phyloP scores from a whole-genome alignment of 2,329 filamentous ascomycete species.

The Penicillium sumatraense region DNA sequence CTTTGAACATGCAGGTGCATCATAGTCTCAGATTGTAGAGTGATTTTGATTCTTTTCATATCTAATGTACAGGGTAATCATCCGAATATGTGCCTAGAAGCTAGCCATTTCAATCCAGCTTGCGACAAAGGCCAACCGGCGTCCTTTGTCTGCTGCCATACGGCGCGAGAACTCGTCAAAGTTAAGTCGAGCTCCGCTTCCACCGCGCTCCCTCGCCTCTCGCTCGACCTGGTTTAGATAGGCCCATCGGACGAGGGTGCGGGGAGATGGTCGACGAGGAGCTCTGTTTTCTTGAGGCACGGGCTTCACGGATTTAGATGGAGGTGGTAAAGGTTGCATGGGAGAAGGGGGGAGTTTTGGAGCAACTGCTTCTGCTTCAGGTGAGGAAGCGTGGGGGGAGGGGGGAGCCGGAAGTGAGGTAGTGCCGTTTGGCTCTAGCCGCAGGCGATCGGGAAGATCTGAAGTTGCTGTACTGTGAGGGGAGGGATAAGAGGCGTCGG shows the following conservation, averaged over 20 bases:
- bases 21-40: not conserved
- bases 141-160: constrained; percentile 70
- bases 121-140: constrained; percentile 77
- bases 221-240: constrained; percentile 67
- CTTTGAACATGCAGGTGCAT: not conserved
- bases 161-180: constrained; percentile 79
- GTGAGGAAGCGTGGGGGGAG: constrained; percentile 34
- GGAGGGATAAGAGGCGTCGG: constrained; percentile 23
- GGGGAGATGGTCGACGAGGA: constrained; percentile 32
- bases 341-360: constrained; percentile 39
- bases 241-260: constrained; percentile 50
- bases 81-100: constrained; percentile 47
- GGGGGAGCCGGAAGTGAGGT: constrained; percentile 38
- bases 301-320: constrained; percentile 19
- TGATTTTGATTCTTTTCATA: not conserved
- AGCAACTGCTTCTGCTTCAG: constrained; percentile 39
- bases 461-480: constrained; percentile 21
- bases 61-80: constrained; percentile 13
- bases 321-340: constrained; percentile 38
- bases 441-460: constrained; percentile 38
- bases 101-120: constrained; percentile 84
- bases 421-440: constrained; percentile 42
- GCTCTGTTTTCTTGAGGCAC: constrained; percentile 20
- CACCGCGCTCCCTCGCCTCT: constrained; percentile 73
- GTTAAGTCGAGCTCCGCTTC: constrained; percentile 72